Conservation (phyloP, 2,329 filamentous ascomycete genomes). For the Aspergillus tubingensis region DNA sequence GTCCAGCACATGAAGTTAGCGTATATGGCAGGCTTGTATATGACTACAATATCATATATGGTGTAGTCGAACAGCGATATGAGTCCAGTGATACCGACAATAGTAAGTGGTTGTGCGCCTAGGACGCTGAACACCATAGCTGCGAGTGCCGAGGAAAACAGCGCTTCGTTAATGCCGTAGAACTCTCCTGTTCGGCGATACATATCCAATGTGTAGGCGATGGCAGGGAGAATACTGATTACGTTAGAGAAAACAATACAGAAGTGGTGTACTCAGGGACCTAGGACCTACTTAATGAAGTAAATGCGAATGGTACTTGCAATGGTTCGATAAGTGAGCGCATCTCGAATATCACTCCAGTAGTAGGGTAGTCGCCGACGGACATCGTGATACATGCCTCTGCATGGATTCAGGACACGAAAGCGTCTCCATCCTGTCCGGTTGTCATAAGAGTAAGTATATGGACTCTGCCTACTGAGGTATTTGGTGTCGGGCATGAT, state of each 20-base stretch:
- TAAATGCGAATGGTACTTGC: conserved; percentile 61
- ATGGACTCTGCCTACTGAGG: conserved; percentile 30
- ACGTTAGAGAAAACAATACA: too few relatives aligned
- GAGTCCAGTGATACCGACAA: conserved; percentile 59
- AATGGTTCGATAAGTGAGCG: conserved; percentile 56
- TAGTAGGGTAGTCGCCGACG: conserved; percentile 57
- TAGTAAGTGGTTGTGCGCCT: conserved; percentile 56
- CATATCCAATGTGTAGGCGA: conserved; percentile 63
- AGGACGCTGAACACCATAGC: conserved; percentile 57
- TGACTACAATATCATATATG: conserved; percentile 58
- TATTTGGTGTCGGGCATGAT: conserved; percentile 21
- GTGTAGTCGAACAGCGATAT: conserved; percentile 62
- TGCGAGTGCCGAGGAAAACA: conserved; percentile 58
- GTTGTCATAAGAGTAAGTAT: conserved; percentile 37
- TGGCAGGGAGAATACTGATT: conserved; percentile 55
- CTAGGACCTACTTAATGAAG: conserved; percentile 49
- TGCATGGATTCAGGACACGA: conserved; percentile 47
- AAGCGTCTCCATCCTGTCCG: conserved; percentile 45
- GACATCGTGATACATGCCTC: conserved; percentile 59
- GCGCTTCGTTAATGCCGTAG: conserved; percentile 59
- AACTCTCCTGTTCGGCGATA: conserved; percentile 56
- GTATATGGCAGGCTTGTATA: conserved; percentile 54
- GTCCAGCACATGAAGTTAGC: conserved; percentile 59
- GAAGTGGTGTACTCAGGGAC: neutral
- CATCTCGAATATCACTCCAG: conserved; percentile 58